phyloP scores from a whole-genome alignment of 192 early-diverging fungal genomes.

The Coemansia sp. region DNA sequence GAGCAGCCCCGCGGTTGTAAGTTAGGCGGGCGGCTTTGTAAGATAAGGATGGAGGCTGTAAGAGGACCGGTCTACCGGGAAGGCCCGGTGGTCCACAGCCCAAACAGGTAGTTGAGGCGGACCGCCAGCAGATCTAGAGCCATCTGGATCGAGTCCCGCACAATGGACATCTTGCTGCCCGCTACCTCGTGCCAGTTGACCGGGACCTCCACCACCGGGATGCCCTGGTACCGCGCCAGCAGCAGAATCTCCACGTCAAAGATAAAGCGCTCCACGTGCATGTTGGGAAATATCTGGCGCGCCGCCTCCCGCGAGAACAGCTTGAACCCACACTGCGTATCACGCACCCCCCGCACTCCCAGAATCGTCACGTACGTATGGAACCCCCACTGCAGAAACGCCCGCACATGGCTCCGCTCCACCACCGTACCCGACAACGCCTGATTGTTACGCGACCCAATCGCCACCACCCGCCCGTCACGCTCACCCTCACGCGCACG shows the following conservation, averaged over 20 bases:
- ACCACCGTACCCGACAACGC: constrained; percentile 50
- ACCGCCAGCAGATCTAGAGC: constrained; percentile 81
- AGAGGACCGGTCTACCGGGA: background rate
- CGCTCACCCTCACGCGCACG: constrained; percentile 28
- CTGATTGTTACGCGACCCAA: constrained; percentile 91
- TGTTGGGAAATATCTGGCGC: constrained; percentile 69
- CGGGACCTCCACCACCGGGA: constrained; percentile 82
- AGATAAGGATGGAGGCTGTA: no score
- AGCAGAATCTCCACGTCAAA: constrained; percentile 96
- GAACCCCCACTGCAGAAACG: constrained; percentile 92
- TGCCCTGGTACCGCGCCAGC: constrained; percentile 62
- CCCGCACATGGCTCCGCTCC: constrained; percentile 85
- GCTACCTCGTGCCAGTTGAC: constrained; percentile 97
- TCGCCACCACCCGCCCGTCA: constrained; percentile 53
- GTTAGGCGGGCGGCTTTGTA: no score
- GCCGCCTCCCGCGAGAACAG: constrained; percentile 77
- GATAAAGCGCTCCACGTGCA: constrained; percentile 97
- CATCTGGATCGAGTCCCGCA: constrained; percentile 86
- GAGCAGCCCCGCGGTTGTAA: no score
- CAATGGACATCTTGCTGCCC: constrained; percentile 86
- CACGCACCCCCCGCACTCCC: constrained; percentile 80
- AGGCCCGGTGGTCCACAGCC: constrained; percentile 59
- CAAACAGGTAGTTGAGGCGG: constrained; percentile 75
- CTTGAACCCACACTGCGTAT: constrained; percentile 99
- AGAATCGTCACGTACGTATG: constrained; percentile 83